Evolutionary conservation across 2,329 filamentous ascomycete genomes (phyloP).

Genomic region (Epicoccum sorghinum): DNA sequence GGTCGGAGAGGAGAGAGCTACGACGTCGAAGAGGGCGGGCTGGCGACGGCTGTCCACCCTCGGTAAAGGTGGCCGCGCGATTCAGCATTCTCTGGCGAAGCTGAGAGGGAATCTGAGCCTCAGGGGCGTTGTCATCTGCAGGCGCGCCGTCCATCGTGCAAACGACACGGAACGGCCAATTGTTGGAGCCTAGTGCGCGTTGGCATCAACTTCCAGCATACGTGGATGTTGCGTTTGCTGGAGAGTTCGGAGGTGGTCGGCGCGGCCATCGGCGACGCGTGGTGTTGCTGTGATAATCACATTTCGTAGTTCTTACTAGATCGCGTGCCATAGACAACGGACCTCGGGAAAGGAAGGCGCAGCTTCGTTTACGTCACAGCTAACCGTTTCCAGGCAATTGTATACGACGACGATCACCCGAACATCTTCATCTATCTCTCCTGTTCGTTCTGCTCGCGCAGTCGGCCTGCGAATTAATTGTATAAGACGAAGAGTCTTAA

Average conservation of each 20-base stretch:
- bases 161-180: conserved; percentile 8
- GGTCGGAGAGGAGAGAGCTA: conserved; percentile 80
- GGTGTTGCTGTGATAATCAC: conserved; percentile 9
- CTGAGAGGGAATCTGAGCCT: conserved; percentile 35
- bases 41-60: conserved; percentile 33
- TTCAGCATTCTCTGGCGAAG: conserved; percentile 46
- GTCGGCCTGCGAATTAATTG: background rate
- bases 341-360: conserved; percentile 10
- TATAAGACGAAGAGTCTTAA: too few species aligned
- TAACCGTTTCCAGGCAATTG: conserved; percentile 7
- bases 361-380: conserved; percentile 13
- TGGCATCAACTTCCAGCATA: conserved; percentile 16
- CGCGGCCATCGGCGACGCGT: conserved; percentile 12
- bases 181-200: conserved; percentile 12
- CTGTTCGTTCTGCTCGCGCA: background rate
- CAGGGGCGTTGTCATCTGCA: conserved; percentile 23
- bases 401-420: conserved; percentile 2
- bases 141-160: conserved; percentile 32
- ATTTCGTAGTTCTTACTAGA: conserved; percentile 3
- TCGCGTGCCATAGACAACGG: conserved; percentile 8
- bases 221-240: background rate
- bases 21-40: conserved; percentile 59
- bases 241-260: conserved; percentile 2
- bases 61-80: conserved; percentile 43
- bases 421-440: background rate